These are phyloP conservation scores for Malbranchea zuffiana DNA, from an alignment of 2,329 filamentous ascomycete species.

Conservation along the genomic window DNA sequence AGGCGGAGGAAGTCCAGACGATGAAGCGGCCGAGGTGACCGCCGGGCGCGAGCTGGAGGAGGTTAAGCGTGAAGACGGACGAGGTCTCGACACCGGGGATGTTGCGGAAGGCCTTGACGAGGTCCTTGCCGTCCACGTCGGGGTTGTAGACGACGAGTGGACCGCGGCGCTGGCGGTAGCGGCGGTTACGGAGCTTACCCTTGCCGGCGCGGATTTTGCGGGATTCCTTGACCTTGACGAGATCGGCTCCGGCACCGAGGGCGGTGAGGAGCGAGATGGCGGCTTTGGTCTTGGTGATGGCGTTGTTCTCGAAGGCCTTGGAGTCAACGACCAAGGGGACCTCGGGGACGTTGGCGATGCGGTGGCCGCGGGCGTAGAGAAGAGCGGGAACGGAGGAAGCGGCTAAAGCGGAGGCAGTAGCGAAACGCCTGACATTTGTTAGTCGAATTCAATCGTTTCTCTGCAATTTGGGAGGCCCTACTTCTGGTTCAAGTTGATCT, in stretches of 20 bases:
- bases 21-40: slow-evolving; percentile 98
- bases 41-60: slow-evolving; percentile 97
- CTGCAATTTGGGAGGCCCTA: slow-evolving; percentile 30
- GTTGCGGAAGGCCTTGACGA: slow-evolving; percentile 95
- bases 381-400: slow-evolving; percentile 92
- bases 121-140: slow-evolving; percentile 86
- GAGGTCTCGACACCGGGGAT: slow-evolving; percentile 95
- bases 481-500: slow-evolving; percentile 99
- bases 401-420: slow-evolving; percentile 92
- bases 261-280: slow-evolving; percentile 81
- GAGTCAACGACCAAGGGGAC: slow-evolving; percentile 95
- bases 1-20: slow-evolving; percentile 95
- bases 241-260: slow-evolving; percentile 76
- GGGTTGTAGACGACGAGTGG: slow-evolving; percentile 97
- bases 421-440: slow-evolving; percentile 61
- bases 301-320: slow-evolving; percentile 67
- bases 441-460: slow-evolving; percentile 9
- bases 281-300: slow-evolving; percentile 76
- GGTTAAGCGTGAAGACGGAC: slow-evolving; percentile 88
- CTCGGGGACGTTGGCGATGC: slow-evolving; percentile 82
- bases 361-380: slow-evolving; percentile 93
- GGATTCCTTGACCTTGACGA: slow-evolving; percentile 92
- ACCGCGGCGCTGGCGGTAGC: slow-evolving; percentile 93
- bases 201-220: slow-evolving; percentile 97
- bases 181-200: slow-evolving; percentile 95